Conservation (phyloP, 1,284 basidiomycete species). For the Exobasidium cylindrosporum region DNA sequence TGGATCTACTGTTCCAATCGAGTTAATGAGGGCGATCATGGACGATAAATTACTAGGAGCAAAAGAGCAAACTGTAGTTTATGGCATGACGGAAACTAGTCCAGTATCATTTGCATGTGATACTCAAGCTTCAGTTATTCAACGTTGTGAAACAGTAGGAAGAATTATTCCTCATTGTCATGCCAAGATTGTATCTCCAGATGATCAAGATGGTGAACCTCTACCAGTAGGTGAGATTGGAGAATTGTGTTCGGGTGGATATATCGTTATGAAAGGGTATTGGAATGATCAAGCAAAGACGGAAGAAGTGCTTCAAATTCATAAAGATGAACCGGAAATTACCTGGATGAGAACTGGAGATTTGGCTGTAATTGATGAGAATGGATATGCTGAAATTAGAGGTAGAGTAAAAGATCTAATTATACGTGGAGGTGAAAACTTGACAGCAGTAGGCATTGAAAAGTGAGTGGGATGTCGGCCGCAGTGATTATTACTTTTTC, state of each 20-base stretch:
- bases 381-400: conserved; percentile 73
- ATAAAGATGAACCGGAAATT: conserved; percentile 57
- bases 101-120: conserved; percentile 13
- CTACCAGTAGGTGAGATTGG: conserved; percentile 61
- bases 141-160: conserved; percentile 77
- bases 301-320: conserved; percentile 63
- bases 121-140: conserved; percentile 64
- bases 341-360: conserved; percentile 84
- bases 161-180: conserved; percentile 71
- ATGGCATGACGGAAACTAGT: conserved; percentile 21
- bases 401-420: conserved; percentile 74
- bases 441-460: conserved; percentile 82
- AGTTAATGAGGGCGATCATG: conserved; percentile 64
- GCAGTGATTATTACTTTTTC: not conserved
- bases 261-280: conserved; percentile 76
- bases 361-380: conserved; percentile 74
- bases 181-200: conserved; percentile 67
- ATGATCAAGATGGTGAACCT: conserved; percentile 57
- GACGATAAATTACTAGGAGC: conserved; percentile 57
- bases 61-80: conserved; percentile 68
- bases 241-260: conserved; percentile 72
- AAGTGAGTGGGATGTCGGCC: conserved; percentile 57
- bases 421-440: conserved; percentile 82
- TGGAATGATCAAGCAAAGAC: conserved; percentile 75
- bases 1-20: conserved; percentile 73